A percentile compares a stretch with the other conserved stretches of the same genome.
Conservation (phyloP, 805 yeast species). For the Barnettozyma populi region DNA sequence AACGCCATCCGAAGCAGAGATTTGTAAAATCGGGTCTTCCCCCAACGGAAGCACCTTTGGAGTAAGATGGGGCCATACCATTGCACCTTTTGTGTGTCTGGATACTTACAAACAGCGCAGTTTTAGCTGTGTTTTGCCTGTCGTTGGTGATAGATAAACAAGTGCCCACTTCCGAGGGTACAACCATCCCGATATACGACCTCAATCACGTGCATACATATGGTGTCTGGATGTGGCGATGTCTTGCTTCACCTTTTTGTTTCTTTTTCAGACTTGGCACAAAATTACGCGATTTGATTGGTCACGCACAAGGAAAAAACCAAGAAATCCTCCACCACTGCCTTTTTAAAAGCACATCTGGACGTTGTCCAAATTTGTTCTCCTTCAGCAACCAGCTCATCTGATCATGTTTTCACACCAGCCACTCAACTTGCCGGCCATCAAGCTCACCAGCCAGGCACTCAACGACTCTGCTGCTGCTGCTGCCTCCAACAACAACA, state of each 20-base stretch:
- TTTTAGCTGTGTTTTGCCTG: too few relatives aligned
- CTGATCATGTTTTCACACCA: neutral
- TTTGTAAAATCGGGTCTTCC: slow-evolving; percentile 1
- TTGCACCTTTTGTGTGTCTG: too few relatives aligned
- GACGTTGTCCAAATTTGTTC: neutral
- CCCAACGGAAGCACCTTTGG: slow-evolving; percentile 4
- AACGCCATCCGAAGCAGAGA: neutral
- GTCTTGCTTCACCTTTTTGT: neutral
- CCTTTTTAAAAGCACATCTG: neutral
- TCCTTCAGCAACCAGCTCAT: neutral
- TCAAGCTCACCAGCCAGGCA: slow-evolving; percentile 7
- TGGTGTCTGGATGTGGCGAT: neutral
- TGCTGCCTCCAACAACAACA: neutral
- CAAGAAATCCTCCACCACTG: neutral
- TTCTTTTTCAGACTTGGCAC: slow-evolving; percentile 7
- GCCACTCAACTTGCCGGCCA: slow-evolving; percentile 6
- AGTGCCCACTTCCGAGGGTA: neutral
- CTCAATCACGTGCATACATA: neutral
- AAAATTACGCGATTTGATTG: slow-evolving; percentile 3
- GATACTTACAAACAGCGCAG: too few relatives aligned
- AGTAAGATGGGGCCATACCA: slow-evolving; percentile 7
- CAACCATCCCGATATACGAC: neutral
- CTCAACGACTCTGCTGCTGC: slow-evolving; percentile 1
- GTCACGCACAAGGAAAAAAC: neutral
- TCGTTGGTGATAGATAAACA: neutral